These are phyloP conservation scores for Sextonia rubra DNA, from an alignment of 164 flowering plant genomes.

Conservation along the genomic window DNA sequence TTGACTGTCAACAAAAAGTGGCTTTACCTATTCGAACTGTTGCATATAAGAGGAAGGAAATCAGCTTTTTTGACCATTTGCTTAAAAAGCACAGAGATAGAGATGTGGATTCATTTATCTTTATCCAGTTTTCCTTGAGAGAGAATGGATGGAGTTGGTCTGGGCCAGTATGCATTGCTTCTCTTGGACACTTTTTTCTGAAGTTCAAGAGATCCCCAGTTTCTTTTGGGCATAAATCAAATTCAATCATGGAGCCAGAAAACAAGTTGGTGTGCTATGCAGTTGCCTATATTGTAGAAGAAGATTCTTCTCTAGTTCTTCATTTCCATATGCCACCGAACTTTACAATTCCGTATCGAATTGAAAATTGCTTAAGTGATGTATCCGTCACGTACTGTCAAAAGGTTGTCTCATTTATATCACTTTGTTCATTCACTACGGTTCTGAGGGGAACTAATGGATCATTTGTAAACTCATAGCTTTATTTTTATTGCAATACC, in stretches of 20 bases:
- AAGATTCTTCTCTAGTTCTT: conserved; percentile 68
- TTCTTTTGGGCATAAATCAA: conserved; percentile 24
- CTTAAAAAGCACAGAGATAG: conserved; percentile 59
- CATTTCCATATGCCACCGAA: conserved; percentile 59
- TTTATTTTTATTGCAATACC: conserved; percentile 2
- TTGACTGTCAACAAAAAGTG: conserved; percentile 54
- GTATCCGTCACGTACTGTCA: conserved; percentile 69
- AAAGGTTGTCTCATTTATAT: conserved; percentile 48
- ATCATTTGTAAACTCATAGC: not conserved
- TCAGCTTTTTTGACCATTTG: conserved; percentile 52
- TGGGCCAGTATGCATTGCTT: conserved; percentile 87
- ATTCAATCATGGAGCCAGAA: conserved; percentile 18
- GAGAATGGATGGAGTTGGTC: conserved; percentile 62
- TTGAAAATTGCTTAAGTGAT: conserved; percentile 66
- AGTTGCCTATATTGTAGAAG: conserved; percentile 65
- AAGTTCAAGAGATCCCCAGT: conserved; percentile 51
- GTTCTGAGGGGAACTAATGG: conserved; percentile 6
- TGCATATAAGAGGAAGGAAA: conserved; percentile 40
- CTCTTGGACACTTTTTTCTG: conserved; percentile 79
- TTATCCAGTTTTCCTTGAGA: conserved; percentile 56
- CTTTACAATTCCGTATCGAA: conserved; percentile 61
- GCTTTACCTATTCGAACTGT: conserved; percentile 37
- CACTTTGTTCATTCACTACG: not conserved
- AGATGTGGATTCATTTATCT: conserved; percentile 42
- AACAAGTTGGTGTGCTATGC: conserved; percentile 42